Conservation (phyloP, 345 rosid species). For the Camelina laxa region DNA sequence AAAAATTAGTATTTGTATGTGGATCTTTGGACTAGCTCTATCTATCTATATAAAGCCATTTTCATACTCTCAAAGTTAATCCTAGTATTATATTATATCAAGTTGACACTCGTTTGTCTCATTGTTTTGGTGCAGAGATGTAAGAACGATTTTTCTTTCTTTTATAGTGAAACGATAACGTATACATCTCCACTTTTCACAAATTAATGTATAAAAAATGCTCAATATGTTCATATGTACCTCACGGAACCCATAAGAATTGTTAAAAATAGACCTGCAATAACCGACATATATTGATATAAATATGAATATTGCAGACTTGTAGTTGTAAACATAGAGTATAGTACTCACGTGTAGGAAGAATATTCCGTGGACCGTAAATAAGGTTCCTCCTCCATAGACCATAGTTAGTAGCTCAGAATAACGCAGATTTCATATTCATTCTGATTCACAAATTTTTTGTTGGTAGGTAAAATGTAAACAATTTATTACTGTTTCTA, state of each 20-base stretch:
- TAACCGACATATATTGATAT: conserved; percentile 2
- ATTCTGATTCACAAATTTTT: no score
- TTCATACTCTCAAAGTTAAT: background rate
- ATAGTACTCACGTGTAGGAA: conserved; percentile 27
- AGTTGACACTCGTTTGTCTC: conserved; percentile 10
- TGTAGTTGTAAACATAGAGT: conserved; percentile 1
- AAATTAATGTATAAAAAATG: background rate
- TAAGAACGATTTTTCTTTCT: background rate
- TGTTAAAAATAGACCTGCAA: background rate
- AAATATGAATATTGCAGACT: background rate
- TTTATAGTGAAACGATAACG: conserved; percentile 21
- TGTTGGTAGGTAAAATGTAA: background rate
- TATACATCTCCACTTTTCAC: conserved; percentile 17
- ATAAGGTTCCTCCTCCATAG: conserved; percentile 18
- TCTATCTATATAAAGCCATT: background rate
- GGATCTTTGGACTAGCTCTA: no score
- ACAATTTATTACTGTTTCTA: background rate
- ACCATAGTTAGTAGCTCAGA: background rate
- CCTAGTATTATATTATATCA: conserved; percentile 1
- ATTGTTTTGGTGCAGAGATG: background rate
- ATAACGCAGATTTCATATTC: no score
- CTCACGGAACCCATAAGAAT: conserved; percentile 24
- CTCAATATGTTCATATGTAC: background rate
- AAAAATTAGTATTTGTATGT: background rate
- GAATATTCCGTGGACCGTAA: conserved; percentile 31